Percentiles rank a stretch among this genome's conserved stretches.
These are phyloP conservation scores for Apiospora rasikravindrae DNA, from an alignment of 2,329 filamentous ascomycete species.

Conservation along the genomic window DNA sequence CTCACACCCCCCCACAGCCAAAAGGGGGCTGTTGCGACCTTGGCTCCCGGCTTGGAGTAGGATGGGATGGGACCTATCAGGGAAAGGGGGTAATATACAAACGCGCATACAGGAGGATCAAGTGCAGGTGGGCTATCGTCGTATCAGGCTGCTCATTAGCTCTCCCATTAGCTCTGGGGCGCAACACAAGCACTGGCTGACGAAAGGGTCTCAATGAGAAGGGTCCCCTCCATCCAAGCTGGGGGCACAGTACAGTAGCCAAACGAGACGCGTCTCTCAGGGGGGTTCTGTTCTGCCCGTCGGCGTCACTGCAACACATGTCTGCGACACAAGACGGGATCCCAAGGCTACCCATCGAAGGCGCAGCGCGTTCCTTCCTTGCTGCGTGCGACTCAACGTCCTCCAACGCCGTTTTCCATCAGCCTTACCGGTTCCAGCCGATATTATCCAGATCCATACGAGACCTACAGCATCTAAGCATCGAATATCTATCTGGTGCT, in stretches of 20 bases:
- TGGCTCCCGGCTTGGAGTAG: not conserved
- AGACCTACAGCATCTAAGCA: not conserved
- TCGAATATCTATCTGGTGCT: not conserved
- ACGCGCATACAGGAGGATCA: not conserved
- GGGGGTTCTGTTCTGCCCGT: not conserved
- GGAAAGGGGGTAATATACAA: not conserved
- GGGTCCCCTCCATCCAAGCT: too few species aligned
- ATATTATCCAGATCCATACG: not conserved
- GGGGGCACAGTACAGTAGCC: too few species aligned
- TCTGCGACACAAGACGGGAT: not conserved
- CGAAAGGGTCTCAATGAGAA: too few species aligned
- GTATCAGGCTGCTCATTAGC: not conserved
- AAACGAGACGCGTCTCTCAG: not conserved
- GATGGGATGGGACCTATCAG: not conserved
- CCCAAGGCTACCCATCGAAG: not conserved
- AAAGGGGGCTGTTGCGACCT: not conserved
- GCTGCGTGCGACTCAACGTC: not conserved
- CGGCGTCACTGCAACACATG: not conserved
- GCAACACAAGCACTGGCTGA: not conserved
- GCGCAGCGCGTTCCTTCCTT: not conserved
- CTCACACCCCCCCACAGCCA: not conserved
- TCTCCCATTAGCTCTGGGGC: not conserved
- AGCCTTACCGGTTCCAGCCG: not conserved
- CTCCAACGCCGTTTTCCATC: not conserved
- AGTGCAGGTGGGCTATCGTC: not conserved